Evolutionary conservation across 768 basidiomycete species (phyloP).

Genomic region (Glaciozyma martinii): DNA sequence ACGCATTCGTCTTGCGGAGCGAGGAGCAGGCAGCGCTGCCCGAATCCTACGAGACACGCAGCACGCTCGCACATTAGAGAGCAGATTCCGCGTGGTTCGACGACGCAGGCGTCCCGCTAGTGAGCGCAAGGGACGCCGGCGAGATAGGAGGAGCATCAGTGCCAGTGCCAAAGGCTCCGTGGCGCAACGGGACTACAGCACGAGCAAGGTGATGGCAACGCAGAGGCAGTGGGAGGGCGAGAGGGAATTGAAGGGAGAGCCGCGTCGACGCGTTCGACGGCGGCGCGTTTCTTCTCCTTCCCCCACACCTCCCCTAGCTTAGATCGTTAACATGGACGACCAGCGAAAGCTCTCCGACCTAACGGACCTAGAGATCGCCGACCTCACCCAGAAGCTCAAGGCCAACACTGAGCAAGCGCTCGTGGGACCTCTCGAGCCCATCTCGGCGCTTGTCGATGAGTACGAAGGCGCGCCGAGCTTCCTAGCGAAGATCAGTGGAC

Average conservation of each 20-base stretch:
- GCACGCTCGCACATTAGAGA: too few relatives aligned
- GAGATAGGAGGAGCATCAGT: too few relatives aligned
- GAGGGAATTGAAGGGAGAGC: neutral
- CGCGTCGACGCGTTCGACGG: neutral
- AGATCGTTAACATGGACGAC: neutral
- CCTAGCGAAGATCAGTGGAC: constrained; percentile 63
- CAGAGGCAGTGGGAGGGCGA: too few relatives aligned
- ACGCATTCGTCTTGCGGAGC: too few relatives aligned
- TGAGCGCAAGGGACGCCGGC: too few relatives aligned
- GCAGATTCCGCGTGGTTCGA: too few relatives aligned
- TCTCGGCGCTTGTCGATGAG: constrained; percentile 37
- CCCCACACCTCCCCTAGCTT: neutral
- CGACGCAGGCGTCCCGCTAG: too few relatives aligned
- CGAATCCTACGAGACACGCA: too few relatives aligned
- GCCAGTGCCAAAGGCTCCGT: too few relatives aligned
- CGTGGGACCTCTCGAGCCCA: constrained; percentile 38
- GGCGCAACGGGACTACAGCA: too few relatives aligned
- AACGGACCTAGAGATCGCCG: constrained; percentile 27
- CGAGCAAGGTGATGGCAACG: too few relatives aligned
- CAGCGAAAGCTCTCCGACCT: constrained; percentile 17
- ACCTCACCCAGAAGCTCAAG: constrained; percentile 21
- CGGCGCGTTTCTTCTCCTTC: neutral
- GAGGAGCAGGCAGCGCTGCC: too few relatives aligned
- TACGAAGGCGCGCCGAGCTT: constrained; percentile 43
- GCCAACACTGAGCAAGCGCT: constrained; percentile 34